A percentile compares a stretch with the other conserved stretches of the same genome.
phyloP scores from a whole-genome alignment of 208 protist genomes.

The Entamoeba invadens region DNA sequence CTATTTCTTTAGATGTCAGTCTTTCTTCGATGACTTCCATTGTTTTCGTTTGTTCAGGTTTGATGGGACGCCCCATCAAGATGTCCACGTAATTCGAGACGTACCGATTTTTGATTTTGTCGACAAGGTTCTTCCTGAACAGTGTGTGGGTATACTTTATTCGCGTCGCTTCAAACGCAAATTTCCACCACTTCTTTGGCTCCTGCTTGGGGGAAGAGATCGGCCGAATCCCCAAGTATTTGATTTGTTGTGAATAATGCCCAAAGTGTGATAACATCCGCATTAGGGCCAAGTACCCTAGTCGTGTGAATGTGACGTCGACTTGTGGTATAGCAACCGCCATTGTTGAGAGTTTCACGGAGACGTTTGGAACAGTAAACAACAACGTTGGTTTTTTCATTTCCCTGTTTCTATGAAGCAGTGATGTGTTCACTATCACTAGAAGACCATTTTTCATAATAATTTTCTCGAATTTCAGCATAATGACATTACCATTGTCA shows the following conservation, averaged over 20 bases:
- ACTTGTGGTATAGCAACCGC: background rate
- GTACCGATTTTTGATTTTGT: background rate
- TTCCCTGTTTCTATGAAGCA: too few species aligned
- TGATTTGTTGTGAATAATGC: background rate
- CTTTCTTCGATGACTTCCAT: background rate
- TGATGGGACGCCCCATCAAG: background rate
- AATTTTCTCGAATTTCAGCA: too few species aligned
- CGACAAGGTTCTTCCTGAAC: background rate
- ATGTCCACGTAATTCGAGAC: background rate
- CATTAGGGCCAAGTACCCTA: background rate
- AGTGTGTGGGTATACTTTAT: background rate
- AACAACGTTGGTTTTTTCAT: too few species aligned
- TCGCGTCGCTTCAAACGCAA: background rate
- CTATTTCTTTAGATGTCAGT: background rate
- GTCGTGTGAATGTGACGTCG: too few species aligned
- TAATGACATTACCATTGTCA: too few species aligned
- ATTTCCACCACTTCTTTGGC: background rate
- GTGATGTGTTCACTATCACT: too few species aligned
- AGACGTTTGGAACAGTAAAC: background rate
- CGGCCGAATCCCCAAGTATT: background rate
- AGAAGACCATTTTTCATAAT: too few species aligned
- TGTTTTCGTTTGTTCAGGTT: background rate
- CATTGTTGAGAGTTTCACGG: background rate
- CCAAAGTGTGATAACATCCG: background rate
- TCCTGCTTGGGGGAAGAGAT: background rate